Base-by-base conservation (phyloP, 805 yeast species). In the Saturnispora dispora region DNA sequence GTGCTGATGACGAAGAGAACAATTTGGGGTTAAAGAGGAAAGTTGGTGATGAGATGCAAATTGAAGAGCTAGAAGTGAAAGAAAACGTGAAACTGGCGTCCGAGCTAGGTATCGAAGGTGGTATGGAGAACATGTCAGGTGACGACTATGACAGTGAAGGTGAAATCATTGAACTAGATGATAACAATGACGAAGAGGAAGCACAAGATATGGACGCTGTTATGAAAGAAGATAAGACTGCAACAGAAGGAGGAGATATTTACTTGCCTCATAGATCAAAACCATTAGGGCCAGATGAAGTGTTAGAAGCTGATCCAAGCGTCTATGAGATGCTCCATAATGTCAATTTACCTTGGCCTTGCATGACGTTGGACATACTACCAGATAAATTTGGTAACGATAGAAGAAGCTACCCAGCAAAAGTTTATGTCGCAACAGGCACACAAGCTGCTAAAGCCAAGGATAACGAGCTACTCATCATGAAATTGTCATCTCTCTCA, bases 281-380 rank as follows among this genome's bases (percentile, higher is more conserved):
- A 60, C 96, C 96, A 5, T 75, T 93, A 58, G 97, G 96, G 1
- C 95, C 96, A 2, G 96, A 88, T 70, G 98, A 93, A 71, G 95
- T 85, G 11, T 75, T 93, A 63, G 97, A 91, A 70, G 96, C 98
- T 1, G 99, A 93, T 70, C 96, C 96, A 44, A 74, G 89, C 7
- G 96, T 91, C 3, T 93, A 93, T 66, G 96, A 91, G 62, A 93
- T 93, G 98, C 72, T 93, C 52, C 99, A 93, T 68, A 87, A 86
- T 60, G 88, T 91, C 53, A 87, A 87, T 66, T 72, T 91, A 68
- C 95, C 96, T 60, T 93, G 98, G 98, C 98, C 99, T 11, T 89
- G 97, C 70, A 71, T 93, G 64, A 88, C 97, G 3, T 74, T 93
- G 54, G 98, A 91, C 63, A 71, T 93, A 20, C 70, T 93, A 49